Conservation (phyloP, 2,329 filamentous ascomycete species). For the Colletotrichum sp. region DNA sequence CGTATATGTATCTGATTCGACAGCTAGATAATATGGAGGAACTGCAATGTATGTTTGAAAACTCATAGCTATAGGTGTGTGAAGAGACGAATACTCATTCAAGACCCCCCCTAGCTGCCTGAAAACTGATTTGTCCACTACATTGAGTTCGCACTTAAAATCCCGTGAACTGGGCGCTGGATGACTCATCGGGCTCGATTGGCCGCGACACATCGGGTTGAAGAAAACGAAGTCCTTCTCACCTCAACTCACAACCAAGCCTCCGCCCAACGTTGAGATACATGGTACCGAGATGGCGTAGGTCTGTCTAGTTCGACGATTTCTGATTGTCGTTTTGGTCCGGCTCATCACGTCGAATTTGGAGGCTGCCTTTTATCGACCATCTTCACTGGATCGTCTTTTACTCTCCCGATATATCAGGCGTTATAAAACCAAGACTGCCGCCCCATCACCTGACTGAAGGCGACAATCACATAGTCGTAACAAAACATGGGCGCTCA, state of each 20-base stretch:
- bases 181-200: not conserved
- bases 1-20: not conserved
- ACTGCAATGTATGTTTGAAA: not conserved
- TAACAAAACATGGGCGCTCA: constrained; percentile 54
- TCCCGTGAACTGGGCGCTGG: not conserved
- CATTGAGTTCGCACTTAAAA: not conserved
- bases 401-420: not conserved
- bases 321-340: not conserved
- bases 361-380: not conserved
- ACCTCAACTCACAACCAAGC: not conserved
- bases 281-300: not conserved
- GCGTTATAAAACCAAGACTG: not conserved
- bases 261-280: not conserved
- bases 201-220: not conserved
- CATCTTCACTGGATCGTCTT: not conserved
- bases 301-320: not conserved
- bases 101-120: not conserved
- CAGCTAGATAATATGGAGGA: not conserved
- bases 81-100: not conserved
- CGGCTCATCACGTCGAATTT: not conserved
- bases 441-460: not conserved
- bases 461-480: not conserved
- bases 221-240: not conserved
- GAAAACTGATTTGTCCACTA: not conserved
- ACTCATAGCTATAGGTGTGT: not conserved